These are phyloP conservation scores for Knoxdaviesia proteae DNA, from an alignment of 2,329 filamentous ascomycete species.

Conservation along the genomic window DNA sequence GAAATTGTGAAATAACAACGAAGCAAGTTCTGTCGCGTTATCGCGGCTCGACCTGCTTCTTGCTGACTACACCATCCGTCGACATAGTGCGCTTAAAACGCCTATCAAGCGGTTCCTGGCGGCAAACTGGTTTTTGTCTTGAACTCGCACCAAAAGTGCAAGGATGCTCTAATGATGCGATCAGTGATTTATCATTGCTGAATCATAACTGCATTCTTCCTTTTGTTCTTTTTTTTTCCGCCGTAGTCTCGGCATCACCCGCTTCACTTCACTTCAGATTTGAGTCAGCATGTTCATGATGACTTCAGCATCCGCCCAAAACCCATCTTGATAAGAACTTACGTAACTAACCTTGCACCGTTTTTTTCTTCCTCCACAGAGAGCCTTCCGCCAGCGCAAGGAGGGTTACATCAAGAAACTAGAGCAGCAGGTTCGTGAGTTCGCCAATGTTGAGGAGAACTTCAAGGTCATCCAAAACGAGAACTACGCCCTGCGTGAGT, in stretches of 20 bases:
- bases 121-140: too few species aligned
- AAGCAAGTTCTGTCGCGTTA: too few species aligned
- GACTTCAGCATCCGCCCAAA: not conserved
- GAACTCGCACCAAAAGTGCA: too few species aligned
- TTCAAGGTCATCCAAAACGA: constrained; percentile 70
- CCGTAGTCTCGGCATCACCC: constrained; percentile 6
- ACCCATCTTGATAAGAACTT: constrained; percentile 4
- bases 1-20: too few species aligned
- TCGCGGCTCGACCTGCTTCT: too few species aligned
- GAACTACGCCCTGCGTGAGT: constrained; percentile 79
- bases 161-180: too few species aligned
- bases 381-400: constrained; percentile 92
- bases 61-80: too few species aligned
- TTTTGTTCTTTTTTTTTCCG: constrained; percentile 14
- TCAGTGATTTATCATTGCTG: too few species aligned
- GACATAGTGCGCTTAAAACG: too few species aligned
- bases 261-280: too few species aligned
- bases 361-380: constrained; percentile 25
- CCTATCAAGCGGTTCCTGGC: too few species aligned
- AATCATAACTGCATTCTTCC: constrained; percentile 3
- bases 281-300: too few species aligned
- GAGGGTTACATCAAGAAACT: constrained; percentile 97
- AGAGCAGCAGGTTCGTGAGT: constrained; percentile 79
- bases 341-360: constrained; percentile 9
- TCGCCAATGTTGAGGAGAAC: constrained; percentile 50